Evolutionary conservation across 148 eudicot species (phyloP).

Genomic region (Pharnaceum exiguum): DNA sequence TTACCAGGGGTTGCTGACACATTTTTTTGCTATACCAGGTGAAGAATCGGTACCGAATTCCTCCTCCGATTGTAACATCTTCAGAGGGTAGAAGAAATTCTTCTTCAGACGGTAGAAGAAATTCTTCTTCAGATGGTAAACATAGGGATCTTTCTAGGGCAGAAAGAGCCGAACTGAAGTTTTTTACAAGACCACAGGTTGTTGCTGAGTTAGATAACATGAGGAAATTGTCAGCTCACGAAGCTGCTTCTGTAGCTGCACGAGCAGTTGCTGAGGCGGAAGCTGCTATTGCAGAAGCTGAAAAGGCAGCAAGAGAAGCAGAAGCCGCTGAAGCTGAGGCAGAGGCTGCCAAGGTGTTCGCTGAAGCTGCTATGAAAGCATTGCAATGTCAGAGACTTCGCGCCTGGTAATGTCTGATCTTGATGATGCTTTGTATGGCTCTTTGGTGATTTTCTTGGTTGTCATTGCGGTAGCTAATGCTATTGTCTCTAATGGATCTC

Average conservation of each 20-base stretch:
- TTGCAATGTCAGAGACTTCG: conserved; percentile 34
- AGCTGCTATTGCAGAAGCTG: conserved; percentile 86
- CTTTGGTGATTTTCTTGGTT: conserved; percentile 2
- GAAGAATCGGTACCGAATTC: conserved; percentile 72
- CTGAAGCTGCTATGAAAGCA: conserved; percentile 55
- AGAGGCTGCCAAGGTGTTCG: conserved; percentile 58
- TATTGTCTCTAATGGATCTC: not conserved
- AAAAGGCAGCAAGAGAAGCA: conserved; percentile 75
- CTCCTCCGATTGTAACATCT: conserved; percentile 27
- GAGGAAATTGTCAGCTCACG: conserved; percentile 61
- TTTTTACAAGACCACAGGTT: conserved; percentile 48
- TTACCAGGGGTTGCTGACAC: no score
- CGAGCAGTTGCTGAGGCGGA: conserved; percentile 91
- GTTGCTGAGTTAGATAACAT: conserved; percentile 71
- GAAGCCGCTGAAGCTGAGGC: conserved; percentile 83
- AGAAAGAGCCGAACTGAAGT: conserved; percentile 33
- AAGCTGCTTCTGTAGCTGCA: conserved; percentile 80
- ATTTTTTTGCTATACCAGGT: conserved; percentile 41
- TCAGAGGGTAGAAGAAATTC: conserved; percentile 24
- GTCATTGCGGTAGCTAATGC: not conserved
- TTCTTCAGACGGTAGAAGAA: conserved; percentile 14
- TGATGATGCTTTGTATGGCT: not conserved
- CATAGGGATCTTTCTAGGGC: conserved; percentile 27
- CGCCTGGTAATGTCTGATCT: conserved; percentile 35
- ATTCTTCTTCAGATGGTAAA: conserved; percentile 29